These are phyloP conservation scores for Russula griseocarnosa DNA, from an alignment of 768 basidiomycete species.

Conservation along the genomic window DNA sequence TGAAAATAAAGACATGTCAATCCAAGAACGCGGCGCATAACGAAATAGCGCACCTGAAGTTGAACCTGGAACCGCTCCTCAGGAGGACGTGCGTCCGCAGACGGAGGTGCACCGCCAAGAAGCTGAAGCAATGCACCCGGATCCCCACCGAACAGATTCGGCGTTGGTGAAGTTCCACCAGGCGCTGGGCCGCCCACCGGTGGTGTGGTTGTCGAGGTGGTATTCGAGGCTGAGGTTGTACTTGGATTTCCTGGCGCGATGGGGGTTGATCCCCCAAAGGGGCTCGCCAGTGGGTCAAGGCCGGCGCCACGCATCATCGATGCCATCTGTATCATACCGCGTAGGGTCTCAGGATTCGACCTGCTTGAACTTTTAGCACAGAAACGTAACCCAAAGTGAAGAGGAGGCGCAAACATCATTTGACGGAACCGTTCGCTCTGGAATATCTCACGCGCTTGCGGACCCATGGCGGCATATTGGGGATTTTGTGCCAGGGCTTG, in stretches of 20 bases:
- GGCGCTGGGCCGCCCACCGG: constrained; percentile 29
- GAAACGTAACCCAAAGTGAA: constrained; percentile 4
- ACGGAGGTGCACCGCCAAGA: constrained; percentile 40
- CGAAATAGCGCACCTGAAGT: constrained; percentile 52
- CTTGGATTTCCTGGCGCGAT: constrained; percentile 61
- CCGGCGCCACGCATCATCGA: constrained; percentile 46
- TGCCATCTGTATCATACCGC: constrained; percentile 74
- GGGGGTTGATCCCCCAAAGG: constrained; percentile 36
- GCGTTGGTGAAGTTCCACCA: constrained; percentile 26
- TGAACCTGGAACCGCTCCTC: constrained; percentile 93
- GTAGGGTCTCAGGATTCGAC: constrained; percentile 73
- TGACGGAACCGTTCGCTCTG: constrained; percentile 70
- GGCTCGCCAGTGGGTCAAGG: constrained; percentile 30
- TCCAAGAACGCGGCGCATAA: neutral
- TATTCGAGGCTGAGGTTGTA: constrained; percentile 30
- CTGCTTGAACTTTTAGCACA: constrained; percentile 34
- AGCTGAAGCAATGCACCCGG: constrained; percentile 46
- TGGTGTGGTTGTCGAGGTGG: constrained; percentile 25
- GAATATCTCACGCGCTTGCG: constrained; percentile 75
- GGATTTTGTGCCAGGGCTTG: constrained; percentile 82
- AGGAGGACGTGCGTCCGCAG: constrained; percentile 68
- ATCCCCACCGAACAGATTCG: constrained; percentile 32
- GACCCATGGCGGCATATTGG: constrained; percentile 67
- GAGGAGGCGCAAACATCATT: constrained; percentile 53
- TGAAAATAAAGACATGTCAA: neutral